Conservation (phyloP, 768 basidiomycete genomes). For the Pisolithus albus region DNA sequence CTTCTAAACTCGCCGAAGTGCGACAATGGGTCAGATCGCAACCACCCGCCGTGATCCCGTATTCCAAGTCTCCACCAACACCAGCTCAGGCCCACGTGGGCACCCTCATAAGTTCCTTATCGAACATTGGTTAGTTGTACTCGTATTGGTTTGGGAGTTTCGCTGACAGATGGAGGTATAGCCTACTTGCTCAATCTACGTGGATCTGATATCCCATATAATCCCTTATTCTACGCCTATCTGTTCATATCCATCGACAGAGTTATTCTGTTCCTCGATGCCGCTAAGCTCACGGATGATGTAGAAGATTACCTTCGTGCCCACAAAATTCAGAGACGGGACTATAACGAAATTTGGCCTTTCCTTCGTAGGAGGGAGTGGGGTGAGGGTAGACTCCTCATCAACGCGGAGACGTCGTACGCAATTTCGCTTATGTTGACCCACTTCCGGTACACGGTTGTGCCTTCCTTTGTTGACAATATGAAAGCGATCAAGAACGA, state of each 20-base stretch:
- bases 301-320: slow-evolving; percentile 52
- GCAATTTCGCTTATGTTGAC: slow-evolving; percentile 83
- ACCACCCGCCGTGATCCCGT: slow-evolving; percentile 52
- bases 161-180: slow-evolving; percentile 15
- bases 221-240: slow-evolving; percentile 88
- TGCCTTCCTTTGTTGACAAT: slow-evolving; percentile 62
- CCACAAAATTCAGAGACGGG: slow-evolving; percentile 49
- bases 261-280: slow-evolving; percentile 74
- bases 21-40: slow-evolving; percentile 63
- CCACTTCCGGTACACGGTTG: slow-evolving; percentile 70
- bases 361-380: slow-evolving; percentile 69
- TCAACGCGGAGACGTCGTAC: slow-evolving; percentile 69
- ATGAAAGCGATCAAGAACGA: slow-evolving; percentile 88
- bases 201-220: slow-evolving; percentile 85
- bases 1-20: slow-evolving; percentile 62
- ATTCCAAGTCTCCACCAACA: slow-evolving; percentile 55
- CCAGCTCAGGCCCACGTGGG: slow-evolving; percentile 58
- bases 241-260: slow-evolving; percentile 59
- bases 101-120: slow-evolving; percentile 61
- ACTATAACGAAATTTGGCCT: slow-evolving; percentile 75
- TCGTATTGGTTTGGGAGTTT: not conserved
- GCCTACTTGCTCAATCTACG: slow-evolving; percentile 88
- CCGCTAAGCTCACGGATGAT: slow-evolving; percentile 52
- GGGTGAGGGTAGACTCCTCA: slow-evolving; percentile 75
- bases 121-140: slow-evolving; percentile 54